A percentile compares a stretch with the other conserved stretches of the same genome.
Evolutionary conservation across 2,329 filamentous ascomycete species (phyloP).

Genomic region (Passalora sequoiae): DNA sequence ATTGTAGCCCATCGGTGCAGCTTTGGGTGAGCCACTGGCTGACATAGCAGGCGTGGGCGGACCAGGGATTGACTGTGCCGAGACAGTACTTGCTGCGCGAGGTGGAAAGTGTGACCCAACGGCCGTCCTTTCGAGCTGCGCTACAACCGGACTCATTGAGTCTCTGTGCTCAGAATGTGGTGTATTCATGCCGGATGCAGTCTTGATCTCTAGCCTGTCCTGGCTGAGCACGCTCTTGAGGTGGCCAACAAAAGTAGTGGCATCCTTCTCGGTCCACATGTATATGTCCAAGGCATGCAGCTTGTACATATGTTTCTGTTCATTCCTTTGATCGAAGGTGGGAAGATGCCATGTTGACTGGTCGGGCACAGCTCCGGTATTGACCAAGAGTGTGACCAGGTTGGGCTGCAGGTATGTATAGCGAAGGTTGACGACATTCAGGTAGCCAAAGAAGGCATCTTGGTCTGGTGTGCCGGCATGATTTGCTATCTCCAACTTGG

Average conservation of each 20-base stretch:
- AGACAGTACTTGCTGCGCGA: constrained; percentile 35
- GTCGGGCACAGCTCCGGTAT: constrained; percentile 43
- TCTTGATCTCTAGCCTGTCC: constrained; percentile 57
- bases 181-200: constrained; percentile 53
- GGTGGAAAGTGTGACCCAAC: constrained; percentile 55
- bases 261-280: constrained; percentile 71
- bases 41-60: constrained; percentile 29
- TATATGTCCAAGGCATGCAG: constrained; percentile 72
- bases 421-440: constrained; percentile 53
- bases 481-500: constrained; percentile 72
- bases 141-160: constrained; percentile 64
- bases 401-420: constrained; percentile 73
- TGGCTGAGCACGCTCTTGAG: constrained; percentile 60
- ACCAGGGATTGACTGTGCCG: constrained; percentile 32
- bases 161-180: constrained; percentile 42
- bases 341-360: constrained; percentile 66
- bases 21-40: constrained; percentile 17
- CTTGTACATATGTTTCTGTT: constrained; percentile 74
- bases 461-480: constrained; percentile 68
- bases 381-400: constrained; percentile 62
- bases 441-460: constrained; percentile 69
- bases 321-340: constrained; percentile 64
- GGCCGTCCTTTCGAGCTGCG: constrained; percentile 66
- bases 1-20: constrained; percentile 68
- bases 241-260: constrained; percentile 63